A percentile compares a stretch with the other conserved stretches of the same genome.
These are phyloP conservation scores for Cicer bijugum DNA, from an alignment of 306 rosid genomes.

Conservation along the genomic window DNA sequence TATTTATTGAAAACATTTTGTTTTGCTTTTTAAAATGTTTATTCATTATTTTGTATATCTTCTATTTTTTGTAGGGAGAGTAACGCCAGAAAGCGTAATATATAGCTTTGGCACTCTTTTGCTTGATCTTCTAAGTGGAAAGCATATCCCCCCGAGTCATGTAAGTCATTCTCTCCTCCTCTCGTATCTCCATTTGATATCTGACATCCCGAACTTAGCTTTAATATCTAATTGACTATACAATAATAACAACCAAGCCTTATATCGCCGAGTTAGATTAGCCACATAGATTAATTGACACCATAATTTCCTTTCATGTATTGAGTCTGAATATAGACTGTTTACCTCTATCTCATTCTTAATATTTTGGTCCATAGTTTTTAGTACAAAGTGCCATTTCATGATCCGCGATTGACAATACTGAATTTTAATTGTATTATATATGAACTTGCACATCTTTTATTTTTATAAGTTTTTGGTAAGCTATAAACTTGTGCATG, in stretches of 20 bases:
- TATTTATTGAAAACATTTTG: constrained; percentile 1
- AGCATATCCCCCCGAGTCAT: constrained; percentile 85
- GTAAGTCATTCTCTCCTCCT: constrained; percentile 54
- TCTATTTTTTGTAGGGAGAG: constrained; percentile 64
- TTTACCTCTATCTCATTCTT: not conserved
- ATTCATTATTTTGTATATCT: constrained; percentile 31
- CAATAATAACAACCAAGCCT: not conserved
- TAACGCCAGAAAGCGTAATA: constrained; percentile 81
- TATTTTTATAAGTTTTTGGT: not conserved
- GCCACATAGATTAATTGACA: not conserved
- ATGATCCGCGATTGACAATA: too few relatives aligned
- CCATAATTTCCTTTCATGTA: not conserved
- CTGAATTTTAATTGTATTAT: not conserved
- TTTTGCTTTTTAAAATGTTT: constrained; percentile 5
- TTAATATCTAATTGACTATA: not conserved
- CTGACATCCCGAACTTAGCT: not conserved
- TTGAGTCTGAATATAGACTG: not conserved
- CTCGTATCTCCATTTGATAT: not conserved
- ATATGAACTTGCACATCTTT: not conserved
- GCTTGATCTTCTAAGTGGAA: constrained; percentile 86
- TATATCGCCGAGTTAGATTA: not conserved
- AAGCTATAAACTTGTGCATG: constrained; percentile 17
- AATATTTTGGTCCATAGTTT: not conserved
- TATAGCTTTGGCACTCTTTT: constrained; percentile 87
- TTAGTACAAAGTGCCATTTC: too few relatives aligned